A percentile compares a stretch with the other conserved stretches of the same genome.
These are phyloP conservation scores for Gossypium davidsonii DNA, from an alignment of 441 rosid genomes.

Conservation along the genomic window DNA sequence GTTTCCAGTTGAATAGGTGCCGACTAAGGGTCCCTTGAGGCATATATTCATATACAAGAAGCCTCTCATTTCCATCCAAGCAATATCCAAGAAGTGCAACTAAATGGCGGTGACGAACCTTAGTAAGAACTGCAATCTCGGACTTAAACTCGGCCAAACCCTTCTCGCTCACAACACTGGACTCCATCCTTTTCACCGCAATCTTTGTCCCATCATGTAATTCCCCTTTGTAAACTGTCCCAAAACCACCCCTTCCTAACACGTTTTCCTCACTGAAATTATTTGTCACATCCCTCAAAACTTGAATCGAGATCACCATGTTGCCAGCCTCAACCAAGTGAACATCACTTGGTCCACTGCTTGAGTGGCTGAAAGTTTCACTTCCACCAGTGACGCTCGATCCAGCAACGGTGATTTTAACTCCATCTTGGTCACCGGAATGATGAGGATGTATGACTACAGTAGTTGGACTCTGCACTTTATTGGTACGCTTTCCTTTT, in stretches of 20 bases:
- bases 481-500: conserved; percentile 22
- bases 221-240: conserved; percentile 43
- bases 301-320: conserved; percentile 39
- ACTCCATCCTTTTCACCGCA: conserved; percentile 47
- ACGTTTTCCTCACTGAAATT: conserved; percentile 28
- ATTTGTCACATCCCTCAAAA: conserved; percentile 34
- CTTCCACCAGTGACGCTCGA: conserved; percentile 22
- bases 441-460: conserved; percentile 32
- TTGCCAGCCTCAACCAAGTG: conserved; percentile 42
- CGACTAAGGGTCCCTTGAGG: conserved; percentile 34
- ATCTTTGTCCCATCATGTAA: conserved; percentile 43
- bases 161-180: conserved; percentile 29
- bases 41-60: conserved; percentile 29
- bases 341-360: conserved; percentile 21
- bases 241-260: conserved; percentile 43
- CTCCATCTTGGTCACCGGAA: conserved; percentile 28
- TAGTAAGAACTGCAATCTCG: conserved; percentile 44
- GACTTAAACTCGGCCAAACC: conserved; percentile 40
- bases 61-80: conserved; percentile 36
- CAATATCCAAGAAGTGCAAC: conserved; percentile 43
- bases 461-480: conserved; percentile 30
- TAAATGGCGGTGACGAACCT: conserved; percentile 46
- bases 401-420: conserved; percentile 25
- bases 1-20: conserved; percentile 36
- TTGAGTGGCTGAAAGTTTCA: conserved; percentile 17